Percentiles rank a stretch among this genome's conserved stretches.
Conservation (phyloP, 1,139 yeast genomes). For the Blastobotrys apis region DNA sequence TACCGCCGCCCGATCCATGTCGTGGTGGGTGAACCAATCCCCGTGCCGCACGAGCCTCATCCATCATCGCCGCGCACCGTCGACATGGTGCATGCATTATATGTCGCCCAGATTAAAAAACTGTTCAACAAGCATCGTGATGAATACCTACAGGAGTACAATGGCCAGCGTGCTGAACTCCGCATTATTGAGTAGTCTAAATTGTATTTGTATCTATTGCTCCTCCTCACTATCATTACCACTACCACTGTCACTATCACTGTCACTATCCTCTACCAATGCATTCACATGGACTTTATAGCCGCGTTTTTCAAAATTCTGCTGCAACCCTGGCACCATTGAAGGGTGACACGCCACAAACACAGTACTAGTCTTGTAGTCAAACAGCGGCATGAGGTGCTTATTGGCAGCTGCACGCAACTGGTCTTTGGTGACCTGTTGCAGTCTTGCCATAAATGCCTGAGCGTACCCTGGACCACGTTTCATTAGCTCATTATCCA, state of each 20-base stretch:
- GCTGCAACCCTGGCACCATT: conserved; percentile 47
- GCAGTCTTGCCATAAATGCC: conserved; percentile 31
- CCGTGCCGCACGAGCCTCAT: conserved; percentile 50
- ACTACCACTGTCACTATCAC: conserved; percentile 26
- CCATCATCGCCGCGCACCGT: conserved; percentile 47
- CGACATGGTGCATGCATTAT: conserved; percentile 67
- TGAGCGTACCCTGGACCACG: conserved; percentile 64
- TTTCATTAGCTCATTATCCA: conserved; percentile 60
- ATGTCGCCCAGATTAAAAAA: conserved; percentile 60
- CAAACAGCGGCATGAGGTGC: conserved; percentile 52
- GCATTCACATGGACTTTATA: conserved; percentile 56
- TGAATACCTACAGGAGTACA: conserved; percentile 36
- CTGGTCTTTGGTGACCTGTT: conserved; percentile 51
- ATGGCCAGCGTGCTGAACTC: conserved; percentile 17
- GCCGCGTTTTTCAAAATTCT: conserved; percentile 51
- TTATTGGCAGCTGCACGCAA: conserved; percentile 51
- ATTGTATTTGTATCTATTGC: conserved; percentile 12
- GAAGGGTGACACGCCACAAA: conserved; percentile 74
- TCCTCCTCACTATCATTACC: conserved; percentile 18
- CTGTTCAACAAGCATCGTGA: conserved; percentile 69
- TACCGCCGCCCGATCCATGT: conserved; percentile 76
- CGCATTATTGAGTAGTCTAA: conserved; percentile 22
- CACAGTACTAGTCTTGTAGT: conserved; percentile 49
- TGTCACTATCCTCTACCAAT: conserved; percentile 36
- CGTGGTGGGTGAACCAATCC: conserved; percentile 72